Percentiles rank a stretch among this genome's conserved stretches.
These are phyloP conservation scores for Dalbergia cochinchinensis DNA, from an alignment of 306 rosid genomes.

Conservation along the genomic window DNA sequence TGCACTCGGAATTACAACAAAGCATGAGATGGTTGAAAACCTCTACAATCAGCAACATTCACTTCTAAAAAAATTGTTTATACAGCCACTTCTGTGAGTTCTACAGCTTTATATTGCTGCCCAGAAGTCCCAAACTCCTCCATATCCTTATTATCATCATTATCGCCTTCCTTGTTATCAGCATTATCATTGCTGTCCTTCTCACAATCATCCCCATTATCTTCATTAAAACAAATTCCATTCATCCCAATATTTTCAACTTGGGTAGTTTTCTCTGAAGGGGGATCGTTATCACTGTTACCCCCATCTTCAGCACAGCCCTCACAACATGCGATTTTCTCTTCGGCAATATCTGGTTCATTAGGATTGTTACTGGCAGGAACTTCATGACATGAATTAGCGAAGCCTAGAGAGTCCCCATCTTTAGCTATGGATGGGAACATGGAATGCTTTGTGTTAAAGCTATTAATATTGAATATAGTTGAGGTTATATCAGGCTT, in stretches of 20 bases:
- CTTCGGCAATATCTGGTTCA: slow-evolving; percentile 45
- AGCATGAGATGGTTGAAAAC: slow-evolving; percentile 43
- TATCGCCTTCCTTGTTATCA: slow-evolving; percentile 25
- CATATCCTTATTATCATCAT: slow-evolving; percentile 45
- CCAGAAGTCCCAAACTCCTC: slow-evolving; percentile 50
- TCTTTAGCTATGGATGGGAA: slow-evolving; percentile 57
- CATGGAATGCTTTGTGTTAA: slow-evolving; percentile 52
- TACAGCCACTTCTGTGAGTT: slow-evolving; percentile 56
- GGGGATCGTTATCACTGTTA: slow-evolving; percentile 48
- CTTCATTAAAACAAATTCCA: slow-evolving; percentile 49
- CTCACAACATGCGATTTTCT: slow-evolving; percentile 54
- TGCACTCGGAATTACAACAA: slow-evolving; percentile 49
- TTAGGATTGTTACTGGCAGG: slow-evolving; percentile 49
- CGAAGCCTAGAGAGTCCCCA: slow-evolving; percentile 51
- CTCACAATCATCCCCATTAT: slow-evolving; percentile 49
- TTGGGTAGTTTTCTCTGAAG: slow-evolving; percentile 49
- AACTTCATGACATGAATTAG: slow-evolving; percentile 54
- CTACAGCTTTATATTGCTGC: slow-evolving; percentile 50
- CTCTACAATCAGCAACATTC: slow-evolving; percentile 46
- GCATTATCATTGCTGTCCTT: slow-evolving; percentile 46
- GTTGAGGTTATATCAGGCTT: slow-evolving; percentile 72
- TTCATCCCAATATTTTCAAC: slow-evolving; percentile 52
- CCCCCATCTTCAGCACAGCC: slow-evolving; percentile 52
- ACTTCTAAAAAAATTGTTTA: slow-evolving; percentile 42
- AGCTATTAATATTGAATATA: slow-evolving; percentile 52